These are phyloP conservation scores for Cyberlindnera lachancei DNA, from an alignment of 805 yeast genomes.

Conservation along the genomic window DNA sequence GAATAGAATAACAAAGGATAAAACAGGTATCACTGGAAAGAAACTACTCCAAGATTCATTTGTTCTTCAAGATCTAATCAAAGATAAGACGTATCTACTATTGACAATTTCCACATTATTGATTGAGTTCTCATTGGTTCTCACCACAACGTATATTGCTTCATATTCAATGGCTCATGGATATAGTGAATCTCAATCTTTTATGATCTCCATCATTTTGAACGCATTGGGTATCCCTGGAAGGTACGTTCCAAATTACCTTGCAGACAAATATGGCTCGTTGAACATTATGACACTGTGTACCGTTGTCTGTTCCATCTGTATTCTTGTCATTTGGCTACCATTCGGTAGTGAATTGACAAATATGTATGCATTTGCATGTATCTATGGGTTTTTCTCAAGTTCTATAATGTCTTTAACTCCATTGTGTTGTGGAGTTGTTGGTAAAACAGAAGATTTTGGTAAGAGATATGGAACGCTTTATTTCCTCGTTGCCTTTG, in stretches of 20 bases:
- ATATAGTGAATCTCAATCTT: slow-evolving; percentile 30
- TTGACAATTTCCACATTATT: slow-evolving; percentile 28
- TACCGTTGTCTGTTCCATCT: slow-evolving; percentile 35
- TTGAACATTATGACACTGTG: slow-evolving; percentile 25
- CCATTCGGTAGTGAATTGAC: slow-evolving; percentile 46
- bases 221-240: slow-evolving; percentile 35
- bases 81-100: slow-evolving; percentile 28
- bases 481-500: slow-evolving; percentile 43
- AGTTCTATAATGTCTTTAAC: slow-evolving; percentile 59
- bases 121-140: slow-evolving; percentile 28
- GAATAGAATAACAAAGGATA: slow-evolving; percentile 25
- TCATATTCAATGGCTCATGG: slow-evolving; percentile 43
- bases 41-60: slow-evolving; percentile 4
- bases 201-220: slow-evolving; percentile 38
- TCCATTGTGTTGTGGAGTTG: slow-evolving; percentile 60
- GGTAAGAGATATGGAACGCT: slow-evolving; percentile 65
- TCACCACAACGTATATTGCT: slow-evolving; percentile 41
- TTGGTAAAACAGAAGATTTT: slow-evolving; percentile 53
- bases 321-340: slow-evolving; percentile 52
- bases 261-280: slow-evolving; percentile 38
- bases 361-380: slow-evolving; percentile 45
- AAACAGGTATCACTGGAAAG: not conserved
- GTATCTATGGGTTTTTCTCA: slow-evolving; percentile 48
- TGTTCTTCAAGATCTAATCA: slow-evolving; percentile 10
- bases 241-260: slow-evolving; percentile 33